phyloP scores from a whole-genome alignment of 2,329 filamentous ascomycete genomes.

The Coccinonectria pachysandricola region DNA sequence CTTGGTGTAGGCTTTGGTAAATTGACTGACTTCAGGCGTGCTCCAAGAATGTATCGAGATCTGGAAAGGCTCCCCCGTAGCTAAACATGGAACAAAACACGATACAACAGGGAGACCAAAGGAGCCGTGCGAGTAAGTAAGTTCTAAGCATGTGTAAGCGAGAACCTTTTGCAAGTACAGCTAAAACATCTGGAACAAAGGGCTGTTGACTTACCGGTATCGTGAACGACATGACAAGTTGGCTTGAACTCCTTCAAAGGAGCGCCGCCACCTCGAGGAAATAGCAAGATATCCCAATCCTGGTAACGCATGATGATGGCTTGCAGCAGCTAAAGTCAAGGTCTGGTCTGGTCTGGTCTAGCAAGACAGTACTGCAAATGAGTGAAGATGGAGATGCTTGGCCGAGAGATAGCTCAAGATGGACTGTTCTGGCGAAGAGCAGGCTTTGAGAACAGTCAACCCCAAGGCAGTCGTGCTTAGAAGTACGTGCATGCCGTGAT shows the following conservation, averaged over 20 bases:
- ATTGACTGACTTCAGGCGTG: conserved; percentile 46
- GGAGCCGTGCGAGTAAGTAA: conserved; percentile 38
- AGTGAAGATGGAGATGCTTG: too few species aligned
- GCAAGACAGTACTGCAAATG: neutral
- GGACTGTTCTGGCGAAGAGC: too few species aligned
- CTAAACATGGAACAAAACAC: conserved; percentile 59
- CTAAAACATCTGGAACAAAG: too few species aligned
- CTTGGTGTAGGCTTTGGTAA: conserved; percentile 45
- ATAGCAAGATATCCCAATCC: conserved; percentile 78
- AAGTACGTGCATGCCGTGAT: too few species aligned
- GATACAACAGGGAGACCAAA: conserved; percentile 55
- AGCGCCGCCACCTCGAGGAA: conserved; percentile 54
- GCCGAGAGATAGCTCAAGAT: too few species aligned
- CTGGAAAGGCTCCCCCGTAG: conserved; percentile 49
- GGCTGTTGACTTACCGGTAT: conserved; percentile 27
- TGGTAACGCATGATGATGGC: conserved; percentile 60
- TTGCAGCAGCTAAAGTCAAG: too few species aligned
- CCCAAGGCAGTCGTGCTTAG: too few species aligned
- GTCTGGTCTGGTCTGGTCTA: too few species aligned
- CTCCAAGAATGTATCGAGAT: conserved; percentile 70
- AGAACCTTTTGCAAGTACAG: too few species aligned
- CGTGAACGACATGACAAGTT: conserved; percentile 58
- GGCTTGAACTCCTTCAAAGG: conserved; percentile 78
- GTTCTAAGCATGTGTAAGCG: conserved; percentile 40
- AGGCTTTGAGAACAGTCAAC: too few species aligned